Evolutionary conservation across 148 eudicot genomes (phyloP).

Genomic region (Rhododendron griersonianum): DNA sequence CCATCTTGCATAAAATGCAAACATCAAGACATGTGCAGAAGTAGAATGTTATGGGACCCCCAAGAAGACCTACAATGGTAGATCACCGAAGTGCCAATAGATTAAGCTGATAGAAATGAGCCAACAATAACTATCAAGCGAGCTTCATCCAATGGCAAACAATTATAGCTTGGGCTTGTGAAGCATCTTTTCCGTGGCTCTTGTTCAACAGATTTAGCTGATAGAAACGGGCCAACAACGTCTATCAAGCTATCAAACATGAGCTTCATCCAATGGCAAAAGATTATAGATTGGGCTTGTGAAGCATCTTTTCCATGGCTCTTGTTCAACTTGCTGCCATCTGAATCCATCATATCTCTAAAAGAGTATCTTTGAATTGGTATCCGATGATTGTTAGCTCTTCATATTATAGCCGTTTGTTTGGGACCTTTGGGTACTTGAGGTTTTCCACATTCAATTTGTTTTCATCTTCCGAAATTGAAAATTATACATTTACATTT

Average conservation of each 20-base stretch:
- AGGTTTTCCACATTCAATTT: not conserved
- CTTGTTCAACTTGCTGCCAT: not conserved
- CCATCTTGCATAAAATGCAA: not conserved
- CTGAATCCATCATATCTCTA: not conserved
- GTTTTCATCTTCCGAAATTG: not conserved
- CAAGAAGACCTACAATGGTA: not conserved
- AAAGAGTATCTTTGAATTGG: not conserved
- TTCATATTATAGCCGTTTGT: not conserved
- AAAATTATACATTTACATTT: not conserved
- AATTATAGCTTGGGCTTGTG: not conserved
- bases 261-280: not conserved
- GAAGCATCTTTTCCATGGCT: not conserved
- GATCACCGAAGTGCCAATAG: not conserved
- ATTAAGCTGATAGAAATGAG: not conserved
- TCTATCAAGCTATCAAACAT: not conserved
- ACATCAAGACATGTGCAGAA: not conserved
- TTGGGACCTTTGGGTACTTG: not conserved
- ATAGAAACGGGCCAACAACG: not conserved
- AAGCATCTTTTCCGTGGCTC: not conserved
- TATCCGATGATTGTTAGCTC: not conserved
- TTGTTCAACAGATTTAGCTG: not conserved
- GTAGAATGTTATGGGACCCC: not conserved
- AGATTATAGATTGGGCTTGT: not conserved
- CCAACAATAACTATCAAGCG: not conserved
- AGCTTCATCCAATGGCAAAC: not conserved